Evolutionary conservation across 768 basidiomycete species (phyloP).

Genomic region (Pisolithus marmoratus): DNA sequence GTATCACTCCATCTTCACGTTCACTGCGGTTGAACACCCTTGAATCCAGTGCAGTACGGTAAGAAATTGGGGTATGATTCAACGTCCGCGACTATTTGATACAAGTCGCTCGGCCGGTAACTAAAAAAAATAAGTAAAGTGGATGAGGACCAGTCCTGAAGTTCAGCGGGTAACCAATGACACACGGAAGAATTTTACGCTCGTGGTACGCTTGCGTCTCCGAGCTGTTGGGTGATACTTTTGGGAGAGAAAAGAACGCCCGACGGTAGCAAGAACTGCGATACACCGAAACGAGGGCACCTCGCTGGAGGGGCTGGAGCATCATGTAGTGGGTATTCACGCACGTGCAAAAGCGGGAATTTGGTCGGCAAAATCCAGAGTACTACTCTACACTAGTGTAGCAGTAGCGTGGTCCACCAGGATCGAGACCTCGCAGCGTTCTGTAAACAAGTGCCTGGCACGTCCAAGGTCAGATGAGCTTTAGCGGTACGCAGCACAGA

Average conservation of each 20-base stretch:
- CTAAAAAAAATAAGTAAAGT: constrained; percentile 34
- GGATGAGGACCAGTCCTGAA: constrained; percentile 4
- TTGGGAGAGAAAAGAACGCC: constrained; percentile 46
- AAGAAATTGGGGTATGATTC: constrained; percentile 81
- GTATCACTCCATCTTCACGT: constrained; percentile 30
- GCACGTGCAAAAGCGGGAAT: not conserved
- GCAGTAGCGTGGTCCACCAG: no score
- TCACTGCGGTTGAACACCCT: constrained; percentile 43
- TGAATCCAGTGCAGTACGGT: constrained; percentile 80
- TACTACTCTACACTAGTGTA: no score
- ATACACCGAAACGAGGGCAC: constrained; percentile 1
- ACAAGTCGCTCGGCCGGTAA: constrained; percentile 74
- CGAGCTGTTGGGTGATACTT: constrained; percentile 30
- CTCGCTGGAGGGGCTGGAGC: constrained; percentile 11
- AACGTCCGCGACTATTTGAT: constrained; percentile 83
- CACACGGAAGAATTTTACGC: constrained; percentile 84
- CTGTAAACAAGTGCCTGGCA: no score
- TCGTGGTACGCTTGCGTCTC: constrained; percentile 70
- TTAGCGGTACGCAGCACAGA: no score
- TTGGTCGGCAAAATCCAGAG: not conserved
- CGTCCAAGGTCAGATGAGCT: no score
- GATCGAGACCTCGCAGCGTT: no score
- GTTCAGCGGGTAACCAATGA: constrained; percentile 8
- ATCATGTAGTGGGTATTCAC: constrained; percentile 6
- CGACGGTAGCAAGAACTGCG: constrained; percentile 14